Conservation (phyloP, 2,329 filamentous ascomycete genomes). For the Erysiphe pulchra region DNA sequence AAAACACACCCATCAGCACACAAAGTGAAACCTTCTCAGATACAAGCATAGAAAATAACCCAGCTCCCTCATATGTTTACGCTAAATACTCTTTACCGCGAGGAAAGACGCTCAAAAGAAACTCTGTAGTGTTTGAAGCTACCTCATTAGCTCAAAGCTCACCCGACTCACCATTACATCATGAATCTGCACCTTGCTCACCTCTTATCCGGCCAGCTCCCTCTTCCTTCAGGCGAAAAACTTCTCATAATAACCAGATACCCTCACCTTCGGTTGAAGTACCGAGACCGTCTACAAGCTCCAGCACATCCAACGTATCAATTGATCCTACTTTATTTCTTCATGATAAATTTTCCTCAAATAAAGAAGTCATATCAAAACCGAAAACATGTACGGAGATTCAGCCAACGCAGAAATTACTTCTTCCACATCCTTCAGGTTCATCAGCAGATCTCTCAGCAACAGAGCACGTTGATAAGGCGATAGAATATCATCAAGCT, state of each 20-base stretch:
- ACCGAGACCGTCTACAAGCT: slow-evolving; percentile 23
- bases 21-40: slow-evolving; percentile 42
- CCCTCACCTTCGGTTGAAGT: slow-evolving; percentile 21
- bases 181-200: slow-evolving; percentile 28
- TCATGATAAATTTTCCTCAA: background rate
- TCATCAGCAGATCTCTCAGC: slow-evolving; percentile 44
- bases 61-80: slow-evolving; percentile 57
- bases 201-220: slow-evolving; percentile 34
- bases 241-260: slow-evolving; percentile 1
- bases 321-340: slow-evolving; percentile 5
- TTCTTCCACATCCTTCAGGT: slow-evolving; percentile 14
- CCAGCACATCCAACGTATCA: slow-evolving; percentile 18
- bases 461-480: slow-evolving; percentile 75
- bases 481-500: slow-evolving; percentile 69
- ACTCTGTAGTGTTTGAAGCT: slow-evolving; percentile 32
- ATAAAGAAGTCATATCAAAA: background rate
- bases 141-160: slow-evolving; percentile 27
- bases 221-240: slow-evolving; percentile 16
- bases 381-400: slow-evolving; percentile 8
- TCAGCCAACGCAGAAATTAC: slow-evolving; percentile 16
- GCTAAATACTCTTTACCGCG: slow-evolving; percentile 64
- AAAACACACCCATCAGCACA: slow-evolving; percentile 46
- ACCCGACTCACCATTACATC: slow-evolving; percentile 31
- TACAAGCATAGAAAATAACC: slow-evolving; percentile 19
- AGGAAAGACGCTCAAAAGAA: slow-evolving; percentile 51